A percentile compares a stretch with the other conserved stretches of the same genome.
These are phyloP conservation scores for Metschnikowia koreensis DNA, from an alignment of 805 yeast species.

Conservation along the genomic window DNA sequence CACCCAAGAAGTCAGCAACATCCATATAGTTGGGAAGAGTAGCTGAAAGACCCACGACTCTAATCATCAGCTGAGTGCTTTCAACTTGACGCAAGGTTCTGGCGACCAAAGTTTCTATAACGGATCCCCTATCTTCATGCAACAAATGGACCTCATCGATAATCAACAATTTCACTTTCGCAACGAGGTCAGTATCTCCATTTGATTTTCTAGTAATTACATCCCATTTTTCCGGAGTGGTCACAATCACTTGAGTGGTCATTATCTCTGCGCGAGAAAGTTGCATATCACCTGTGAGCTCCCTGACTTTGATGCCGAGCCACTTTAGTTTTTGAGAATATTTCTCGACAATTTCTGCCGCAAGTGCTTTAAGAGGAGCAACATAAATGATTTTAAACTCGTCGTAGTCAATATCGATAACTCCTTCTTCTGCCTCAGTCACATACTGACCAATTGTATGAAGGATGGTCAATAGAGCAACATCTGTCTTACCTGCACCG, in stretches of 20 bases:
- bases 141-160: constrained; percentile 96
- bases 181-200: constrained; percentile 49
- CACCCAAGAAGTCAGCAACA: constrained; percentile 93
- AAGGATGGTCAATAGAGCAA: constrained; percentile 23
- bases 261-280: constrained; percentile 74
- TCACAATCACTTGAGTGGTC: constrained; percentile 83
- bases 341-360: constrained; percentile 95
- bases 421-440: constrained; percentile 45
- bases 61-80: constrained; percentile 65
- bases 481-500: constrained; percentile 25
- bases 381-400: constrained; percentile 90
- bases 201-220: constrained; percentile 91
- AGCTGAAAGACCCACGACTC: constrained; percentile 22
- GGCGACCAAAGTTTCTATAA: constrained; percentile 71
- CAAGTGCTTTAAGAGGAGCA: constrained; percentile 90
- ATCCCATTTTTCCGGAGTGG: constrained; percentile 96
- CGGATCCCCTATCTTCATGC: constrained; percentile 98
- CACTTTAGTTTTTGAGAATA: constrained; percentile 73
- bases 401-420: constrained; percentile 69
- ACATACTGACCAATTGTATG: constrained; percentile 76
- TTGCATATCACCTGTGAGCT: constrained; percentile 95
- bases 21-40: constrained; percentile 22
- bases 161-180: constrained; percentile 79
- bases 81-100: constrained; percentile 94
- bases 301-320: constrained; percentile 84